Evolutionary conservation across 805 yeast species (phyloP).

Genomic region (Candida maris): DNA sequence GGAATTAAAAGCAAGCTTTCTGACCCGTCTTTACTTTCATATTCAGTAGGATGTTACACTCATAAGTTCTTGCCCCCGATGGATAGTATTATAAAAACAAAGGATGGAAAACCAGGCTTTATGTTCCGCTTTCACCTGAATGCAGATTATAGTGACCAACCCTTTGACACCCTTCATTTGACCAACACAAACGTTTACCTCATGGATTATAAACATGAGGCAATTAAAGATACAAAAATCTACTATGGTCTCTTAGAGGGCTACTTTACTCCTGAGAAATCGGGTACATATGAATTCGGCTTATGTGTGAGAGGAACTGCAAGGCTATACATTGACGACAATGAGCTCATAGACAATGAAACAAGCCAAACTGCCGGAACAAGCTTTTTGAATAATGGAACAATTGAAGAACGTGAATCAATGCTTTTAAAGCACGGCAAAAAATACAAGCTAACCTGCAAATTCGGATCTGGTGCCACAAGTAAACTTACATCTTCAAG

Average conservation of each 20-base stretch:
- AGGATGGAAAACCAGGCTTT: background rate
- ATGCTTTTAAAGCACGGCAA: background rate
- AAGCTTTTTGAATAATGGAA: conserved; percentile 51
- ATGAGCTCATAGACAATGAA: conserved; percentile 53
- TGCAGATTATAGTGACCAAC: background rate
- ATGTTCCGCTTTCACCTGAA: background rate
- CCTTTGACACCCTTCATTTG: background rate
- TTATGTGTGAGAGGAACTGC: conserved; percentile 52
- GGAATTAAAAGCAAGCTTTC: conserved; percentile 1
- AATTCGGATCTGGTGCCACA: conserved; percentile 21
- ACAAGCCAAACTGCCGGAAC: conserved; percentile 47
- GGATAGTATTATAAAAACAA: background rate
- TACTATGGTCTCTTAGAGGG: conserved; percentile 46
- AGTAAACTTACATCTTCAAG: background rate
- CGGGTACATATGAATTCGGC: conserved; percentile 52
- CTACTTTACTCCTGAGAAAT: conserved; percentile 40
- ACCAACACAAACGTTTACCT: conserved; percentile 2
- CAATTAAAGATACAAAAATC: conserved; percentile 15
- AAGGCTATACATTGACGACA: conserved; percentile 48
- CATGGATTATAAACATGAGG: conserved; percentile 28
- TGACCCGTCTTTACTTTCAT: background rate
- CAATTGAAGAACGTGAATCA: conserved; percentile 39
- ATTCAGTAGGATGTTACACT: background rate
- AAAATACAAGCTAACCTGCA: background rate
- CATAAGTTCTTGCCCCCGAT: background rate